Evolutionary conservation across 1,284 basidiomycete species (phyloP).

Genomic region (Rhizopogon hawkerae): DNA sequence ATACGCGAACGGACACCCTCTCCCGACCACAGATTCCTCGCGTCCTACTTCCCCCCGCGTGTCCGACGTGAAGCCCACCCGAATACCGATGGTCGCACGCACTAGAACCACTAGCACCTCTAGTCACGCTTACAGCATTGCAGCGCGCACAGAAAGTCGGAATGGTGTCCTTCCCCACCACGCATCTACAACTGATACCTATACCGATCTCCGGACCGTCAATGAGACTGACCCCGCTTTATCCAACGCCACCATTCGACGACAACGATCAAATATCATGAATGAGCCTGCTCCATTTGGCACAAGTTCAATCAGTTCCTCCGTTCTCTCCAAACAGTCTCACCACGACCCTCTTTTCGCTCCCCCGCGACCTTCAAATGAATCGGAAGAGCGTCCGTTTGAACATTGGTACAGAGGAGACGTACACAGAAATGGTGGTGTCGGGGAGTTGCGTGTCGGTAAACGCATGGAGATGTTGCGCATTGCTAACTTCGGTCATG

Average conservation of each 20-base stretch:
- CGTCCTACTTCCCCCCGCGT: conserved; percentile 34
- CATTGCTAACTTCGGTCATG: conserved; percentile 72
- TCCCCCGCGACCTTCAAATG: conserved; percentile 46
- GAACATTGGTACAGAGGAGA: conserved; percentile 81
- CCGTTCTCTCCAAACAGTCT: conserved; percentile 22
- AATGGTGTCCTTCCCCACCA: conserved; percentile 18
- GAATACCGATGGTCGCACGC: conserved; percentile 41
- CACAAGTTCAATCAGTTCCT: conserved; percentile 29
- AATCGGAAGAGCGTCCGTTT: conserved; percentile 69
- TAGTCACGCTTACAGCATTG: conserved; percentile 28
- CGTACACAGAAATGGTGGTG: conserved; percentile 69
- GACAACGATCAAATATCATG: conserved; percentile 30
- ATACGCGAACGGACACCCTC: conserved; percentile 22
- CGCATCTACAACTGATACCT: conserved; percentile 24
- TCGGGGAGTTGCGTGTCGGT: conserved; percentile 66
- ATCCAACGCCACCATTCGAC: conserved; percentile 18
- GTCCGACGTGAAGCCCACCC: conserved; percentile 34
- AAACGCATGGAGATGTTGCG: conserved; percentile 70
- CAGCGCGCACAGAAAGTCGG: conserved; percentile 23
- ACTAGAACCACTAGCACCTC: conserved; percentile 36
- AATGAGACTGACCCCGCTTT: conserved; percentile 13
- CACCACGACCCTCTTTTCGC: conserved; percentile 18
- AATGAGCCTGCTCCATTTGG: conserved; percentile 43
- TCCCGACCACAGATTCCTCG: conserved; percentile 27
- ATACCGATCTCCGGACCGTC: conserved; percentile 19